These are phyloP conservation scores for Calonectria ilicicola DNA, from an alignment of 2,329 filamentous ascomycete species.

Conservation along the genomic window DNA sequence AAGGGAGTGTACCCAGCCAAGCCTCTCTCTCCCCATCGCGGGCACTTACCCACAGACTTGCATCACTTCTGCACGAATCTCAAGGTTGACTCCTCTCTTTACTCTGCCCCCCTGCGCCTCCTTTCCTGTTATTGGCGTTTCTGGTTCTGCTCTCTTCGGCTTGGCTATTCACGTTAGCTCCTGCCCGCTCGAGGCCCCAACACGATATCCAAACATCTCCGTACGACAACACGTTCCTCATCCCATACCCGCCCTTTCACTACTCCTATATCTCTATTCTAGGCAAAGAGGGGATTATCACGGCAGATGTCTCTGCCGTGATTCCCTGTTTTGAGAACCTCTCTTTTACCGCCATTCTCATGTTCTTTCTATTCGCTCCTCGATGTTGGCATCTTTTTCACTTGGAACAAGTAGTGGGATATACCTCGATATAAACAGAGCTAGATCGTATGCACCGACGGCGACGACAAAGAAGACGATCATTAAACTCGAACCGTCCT, in stretches of 20 bases:
- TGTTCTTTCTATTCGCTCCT: neutral
- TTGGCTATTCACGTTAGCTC: neutral
- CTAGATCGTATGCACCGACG: neutral
- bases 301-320: neutral
- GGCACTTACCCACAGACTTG: neutral
- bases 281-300: neutral
- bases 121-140: neutral
- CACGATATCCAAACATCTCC: neutral
- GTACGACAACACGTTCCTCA: neutral
- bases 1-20: neutral
- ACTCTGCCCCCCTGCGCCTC: neutral
- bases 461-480: neutral
- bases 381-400: neutral
- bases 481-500: neutral
- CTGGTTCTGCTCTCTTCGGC: neutral
- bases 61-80: neutral
- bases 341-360: neutral
- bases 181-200: too few species aligned
- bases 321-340: neutral
- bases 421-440: neutral
- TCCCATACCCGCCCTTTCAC: neutral
- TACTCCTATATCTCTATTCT: too few species aligned
- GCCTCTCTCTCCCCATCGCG: neutral
- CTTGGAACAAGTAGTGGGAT: neutral
- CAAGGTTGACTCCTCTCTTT: neutral